Conservation (phyloP, 176 grass and related monocot species). For the Panicum miliaceum region DNA sequence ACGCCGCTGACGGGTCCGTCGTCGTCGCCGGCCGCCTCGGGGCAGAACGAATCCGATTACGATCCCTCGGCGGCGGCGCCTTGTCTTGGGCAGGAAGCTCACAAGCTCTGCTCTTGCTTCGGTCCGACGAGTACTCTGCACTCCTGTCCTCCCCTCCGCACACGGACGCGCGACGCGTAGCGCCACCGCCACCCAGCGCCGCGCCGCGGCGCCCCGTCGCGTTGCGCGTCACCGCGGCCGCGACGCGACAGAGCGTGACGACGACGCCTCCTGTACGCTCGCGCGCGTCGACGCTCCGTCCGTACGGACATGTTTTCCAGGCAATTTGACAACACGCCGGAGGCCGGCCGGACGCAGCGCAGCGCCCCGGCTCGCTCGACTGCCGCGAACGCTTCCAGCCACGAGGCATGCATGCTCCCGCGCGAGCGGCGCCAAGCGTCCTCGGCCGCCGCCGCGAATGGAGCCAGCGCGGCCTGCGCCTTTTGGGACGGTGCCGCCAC, state of each 20-base stretch:
- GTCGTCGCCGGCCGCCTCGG: neutral
- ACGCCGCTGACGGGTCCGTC: neutral
- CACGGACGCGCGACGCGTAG: constrained; percentile 8
- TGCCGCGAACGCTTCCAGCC: constrained; percentile 23
- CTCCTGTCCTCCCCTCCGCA: too few relatives aligned
- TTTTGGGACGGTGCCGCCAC: neutral
- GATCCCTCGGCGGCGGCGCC: neutral
- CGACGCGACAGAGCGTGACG: constrained; percentile 14
- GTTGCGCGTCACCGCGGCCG: constrained; percentile 36
- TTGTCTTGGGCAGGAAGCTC: constrained; percentile 37
- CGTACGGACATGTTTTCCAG: constrained; percentile 23
- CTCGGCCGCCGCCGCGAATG: neutral
- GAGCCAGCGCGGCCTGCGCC: neutral
- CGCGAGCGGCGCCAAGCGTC: neutral
- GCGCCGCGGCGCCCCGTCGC: too few relatives aligned
- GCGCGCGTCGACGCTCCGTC: too few relatives aligned
- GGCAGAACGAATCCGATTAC: constrained; percentile 33
- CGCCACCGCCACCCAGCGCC: neutral
- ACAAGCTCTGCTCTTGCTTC: too few relatives aligned
- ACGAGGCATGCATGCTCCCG: neutral
- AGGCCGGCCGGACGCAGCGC: neutral
- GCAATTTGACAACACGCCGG: constrained; percentile 26
- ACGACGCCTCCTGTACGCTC: neutral
- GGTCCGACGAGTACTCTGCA: neutral
- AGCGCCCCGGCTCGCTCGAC: neutral